These are phyloP conservation scores for Akanthomyces lecanii DNA, from an alignment of 2,329 filamentous ascomycete species.

Conservation along the genomic window DNA sequence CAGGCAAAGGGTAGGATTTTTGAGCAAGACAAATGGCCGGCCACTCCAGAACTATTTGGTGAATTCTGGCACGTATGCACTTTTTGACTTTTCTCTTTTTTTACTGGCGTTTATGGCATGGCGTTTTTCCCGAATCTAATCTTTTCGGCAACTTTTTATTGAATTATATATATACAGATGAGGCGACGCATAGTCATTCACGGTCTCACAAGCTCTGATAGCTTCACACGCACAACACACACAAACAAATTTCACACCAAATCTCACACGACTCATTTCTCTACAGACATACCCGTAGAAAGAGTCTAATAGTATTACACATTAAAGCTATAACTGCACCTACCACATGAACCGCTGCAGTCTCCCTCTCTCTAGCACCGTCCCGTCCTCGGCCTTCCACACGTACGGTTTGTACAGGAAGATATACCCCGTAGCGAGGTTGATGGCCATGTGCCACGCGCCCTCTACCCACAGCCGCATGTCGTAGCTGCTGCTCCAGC, in stretches of 20 bases:
- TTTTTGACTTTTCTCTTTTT: not conserved
- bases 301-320: not conserved
- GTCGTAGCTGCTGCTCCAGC: slow-evolving; percentile 30
- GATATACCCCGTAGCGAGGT: slow-evolving; percentile 62
- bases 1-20: too few relatives aligned
- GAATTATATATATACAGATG: slow-evolving; percentile 7
- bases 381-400: slow-evolving; percentile 56
- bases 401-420: slow-evolving; percentile 66
- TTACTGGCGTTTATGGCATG: slow-evolving; percentile 7
- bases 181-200: not conserved
- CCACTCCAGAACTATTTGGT: too few relatives aligned
- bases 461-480: slow-evolving; percentile 58
- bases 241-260: not conserved
- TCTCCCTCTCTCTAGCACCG: slow-evolving; percentile 48
- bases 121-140: not conserved
- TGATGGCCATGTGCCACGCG: slow-evolving; percentile 63
- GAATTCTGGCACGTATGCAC: not conserved
- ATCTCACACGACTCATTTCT: not conserved
- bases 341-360: slow-evolving; percentile 83
- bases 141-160: not conserved
- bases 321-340: not conserved
- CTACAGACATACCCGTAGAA: not conserved
- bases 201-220: not conserved
- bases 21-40: not conserved
- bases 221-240: not conserved